A percentile compares a stretch with the other conserved stretches of the same genome.
These are phyloP conservation scores for Blastocrithidia nonstop DNA, from an alignment of 208 protist species.

Conservation along the genomic window DNA sequence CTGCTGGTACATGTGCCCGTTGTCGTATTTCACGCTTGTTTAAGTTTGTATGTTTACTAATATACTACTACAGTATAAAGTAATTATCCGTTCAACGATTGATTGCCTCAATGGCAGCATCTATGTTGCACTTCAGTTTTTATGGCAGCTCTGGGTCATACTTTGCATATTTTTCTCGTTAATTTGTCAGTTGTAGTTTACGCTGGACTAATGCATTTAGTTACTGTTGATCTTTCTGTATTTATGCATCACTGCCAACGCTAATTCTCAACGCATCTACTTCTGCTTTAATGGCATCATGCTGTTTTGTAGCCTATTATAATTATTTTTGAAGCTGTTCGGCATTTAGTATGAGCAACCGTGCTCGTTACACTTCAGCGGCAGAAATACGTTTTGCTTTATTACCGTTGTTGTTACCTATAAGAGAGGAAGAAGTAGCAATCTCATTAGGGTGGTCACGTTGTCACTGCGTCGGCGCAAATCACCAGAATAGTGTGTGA, in stretches of 20 bases:
- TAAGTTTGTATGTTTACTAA: slow-evolving; percentile 14
- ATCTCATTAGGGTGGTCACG: too few relatives aligned
- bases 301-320: not conserved
- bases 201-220: too few relatives aligned
- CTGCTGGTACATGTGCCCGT: slow-evolving; percentile 20
- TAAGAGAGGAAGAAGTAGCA: too few relatives aligned
- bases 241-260: too few relatives aligned
- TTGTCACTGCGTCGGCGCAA: slow-evolving; percentile 33
- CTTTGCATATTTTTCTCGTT: not conserved
- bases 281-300: not conserved
- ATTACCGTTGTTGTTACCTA: too few relatives aligned
- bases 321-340: not conserved
- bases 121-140: slow-evolving; percentile 10
- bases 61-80: slow-evolving; percentile 37
- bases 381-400: too few relatives aligned
- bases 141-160: slow-evolving; percentile 9
- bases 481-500: slow-evolving; percentile 66
- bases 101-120: slow-evolving; percentile 22
- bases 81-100: slow-evolving; percentile 81
- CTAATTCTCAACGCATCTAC: not conserved
- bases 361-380: too few relatives aligned
- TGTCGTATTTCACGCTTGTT: slow-evolving; percentile 18
- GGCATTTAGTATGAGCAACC: too few relatives aligned
- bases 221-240: too few relatives aligned
- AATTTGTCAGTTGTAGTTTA: too few relatives aligned